Conservation (phyloP, 2,329 filamentous ascomycete species). For the Ascochyta rabiei region DNA sequence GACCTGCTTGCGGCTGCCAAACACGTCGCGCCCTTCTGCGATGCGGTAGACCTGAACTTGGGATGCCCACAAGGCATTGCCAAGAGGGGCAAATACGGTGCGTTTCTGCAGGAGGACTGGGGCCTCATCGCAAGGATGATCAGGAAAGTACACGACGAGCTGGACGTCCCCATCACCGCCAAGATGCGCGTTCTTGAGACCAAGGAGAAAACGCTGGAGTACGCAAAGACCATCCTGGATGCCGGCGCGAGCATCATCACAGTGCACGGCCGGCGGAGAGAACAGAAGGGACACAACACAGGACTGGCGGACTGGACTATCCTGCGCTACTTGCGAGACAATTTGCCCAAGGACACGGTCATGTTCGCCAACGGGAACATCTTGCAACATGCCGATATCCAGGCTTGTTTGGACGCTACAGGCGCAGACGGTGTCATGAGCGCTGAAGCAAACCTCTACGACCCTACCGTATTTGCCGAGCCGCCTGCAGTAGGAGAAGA, state of each 20-base stretch:
- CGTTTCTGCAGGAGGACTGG: slow-evolving; percentile 94
- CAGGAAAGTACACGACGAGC: slow-evolving; percentile 76
- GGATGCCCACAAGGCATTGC: slow-evolving; percentile 97
- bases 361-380: slow-evolving; percentile 98
- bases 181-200: slow-evolving; percentile 93
- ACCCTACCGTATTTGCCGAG: slow-evolving; percentile 82
- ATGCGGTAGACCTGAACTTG: slow-evolving; percentile 93
- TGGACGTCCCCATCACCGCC: slow-evolving; percentile 86
- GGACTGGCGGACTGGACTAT: slow-evolving; percentile 91
- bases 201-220: slow-evolving; percentile 82
- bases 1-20: slow-evolving; percentile 79
- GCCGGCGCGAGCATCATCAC: slow-evolving; percentile 93
- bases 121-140: slow-evolving; percentile 82
- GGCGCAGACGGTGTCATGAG: slow-evolving; percentile 95
- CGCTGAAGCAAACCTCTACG: slow-evolving; percentile 91
- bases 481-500: slow-evolving; percentile 69
- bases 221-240: slow-evolving; percentile 83
- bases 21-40: slow-evolving; percentile 83
- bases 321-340: slow-evolving; percentile 81
- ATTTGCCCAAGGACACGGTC: slow-evolving; percentile 83
- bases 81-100: slow-evolving; percentile 85
- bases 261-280: slow-evolving; percentile 84
- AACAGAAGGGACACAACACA: slow-evolving; percentile 96
- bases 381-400: slow-evolving; percentile 77
- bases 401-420: slow-evolving; percentile 77